These are phyloP conservation scores for Pseudodiploospora longispora DNA, from an alignment of 2,329 filamentous ascomycete species.

Conservation along the genomic window DNA sequence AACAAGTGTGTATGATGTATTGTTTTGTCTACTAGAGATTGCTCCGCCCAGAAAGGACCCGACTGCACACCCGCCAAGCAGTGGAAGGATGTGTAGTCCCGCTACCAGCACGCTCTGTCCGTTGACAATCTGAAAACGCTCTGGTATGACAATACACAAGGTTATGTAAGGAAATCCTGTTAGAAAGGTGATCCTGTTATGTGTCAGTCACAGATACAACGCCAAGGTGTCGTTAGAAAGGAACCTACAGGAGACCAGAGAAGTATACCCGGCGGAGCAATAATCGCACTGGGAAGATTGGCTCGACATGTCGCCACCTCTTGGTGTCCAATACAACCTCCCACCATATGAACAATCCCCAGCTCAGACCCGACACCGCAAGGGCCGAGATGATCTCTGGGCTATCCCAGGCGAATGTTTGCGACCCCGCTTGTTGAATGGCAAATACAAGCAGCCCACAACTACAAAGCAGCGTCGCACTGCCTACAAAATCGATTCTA, in stretches of 20 bases:
- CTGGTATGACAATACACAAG: constrained; percentile 50
- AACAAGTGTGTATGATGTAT: constrained; percentile 43
- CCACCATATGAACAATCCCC: constrained; percentile 42
- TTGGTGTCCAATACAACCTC: constrained; percentile 36
- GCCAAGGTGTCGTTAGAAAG: neutral
- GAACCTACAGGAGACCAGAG: constrained; percentile 39
- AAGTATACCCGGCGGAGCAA: constrained; percentile 41
- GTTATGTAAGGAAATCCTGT: constrained; percentile 51
- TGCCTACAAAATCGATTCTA: constrained; percentile 46
- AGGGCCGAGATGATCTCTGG: constrained; percentile 42
- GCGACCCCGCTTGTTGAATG: constrained; percentile 48
- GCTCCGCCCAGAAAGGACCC: constrained; percentile 49
- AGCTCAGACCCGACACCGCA: constrained; percentile 38
- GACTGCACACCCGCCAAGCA: constrained; percentile 48
- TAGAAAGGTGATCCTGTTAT: constrained; percentile 44
- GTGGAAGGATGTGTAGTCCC: constrained; percentile 49
- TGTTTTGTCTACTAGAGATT: constrained; percentile 45
- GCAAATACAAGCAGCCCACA: constrained; percentile 48
- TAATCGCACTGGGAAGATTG: constrained; percentile 46
- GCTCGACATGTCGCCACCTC: constrained; percentile 34
- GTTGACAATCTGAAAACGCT: constrained; percentile 53
- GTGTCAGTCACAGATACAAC: constrained; percentile 8
- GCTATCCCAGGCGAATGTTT: constrained; percentile 43
- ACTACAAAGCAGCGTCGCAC: constrained; percentile 39
- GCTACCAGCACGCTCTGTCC: constrained; percentile 43